phyloP scores from a whole-genome alignment of 2,329 filamentous ascomycete genomes.

The Cladosporium sp. region DNA sequence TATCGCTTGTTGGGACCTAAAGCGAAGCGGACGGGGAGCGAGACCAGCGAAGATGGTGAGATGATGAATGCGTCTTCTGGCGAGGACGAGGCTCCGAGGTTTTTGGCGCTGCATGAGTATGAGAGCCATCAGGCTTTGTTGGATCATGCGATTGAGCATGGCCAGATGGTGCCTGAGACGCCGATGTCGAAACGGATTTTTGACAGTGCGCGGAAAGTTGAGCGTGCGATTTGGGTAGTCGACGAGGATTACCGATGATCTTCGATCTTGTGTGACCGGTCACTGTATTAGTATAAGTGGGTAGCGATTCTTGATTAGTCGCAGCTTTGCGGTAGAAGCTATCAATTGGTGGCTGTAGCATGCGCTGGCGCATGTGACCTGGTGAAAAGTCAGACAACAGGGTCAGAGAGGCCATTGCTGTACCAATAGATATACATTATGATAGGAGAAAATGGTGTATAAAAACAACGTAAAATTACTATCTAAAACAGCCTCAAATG shows the following conservation, averaged over 20 bases:
- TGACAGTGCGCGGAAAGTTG: constrained; percentile 11
- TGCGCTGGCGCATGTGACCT: background rate
- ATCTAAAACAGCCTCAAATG: background rate
- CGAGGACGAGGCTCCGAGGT: constrained; percentile 17
- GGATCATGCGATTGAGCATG: constrained; percentile 22
- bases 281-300: background rate
- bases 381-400: no score
- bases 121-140: constrained; percentile 19
- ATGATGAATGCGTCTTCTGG: background rate
- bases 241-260: constrained; percentile 7
- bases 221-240: constrained; percentile 23
- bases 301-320: background rate
- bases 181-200: constrained; percentile 20
- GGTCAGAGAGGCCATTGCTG: background rate
- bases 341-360: background rate
- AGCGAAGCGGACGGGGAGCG: background rate
- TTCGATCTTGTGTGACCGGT: background rate
- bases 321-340: background rate
- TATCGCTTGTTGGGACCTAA: constrained; percentile 16
- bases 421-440: background rate
- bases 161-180: constrained; percentile 21
- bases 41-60: background rate
- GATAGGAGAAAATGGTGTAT: background rate
- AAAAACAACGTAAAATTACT: background rate
- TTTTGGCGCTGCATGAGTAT: constrained; percentile 23